A percentile compares a stretch with the other conserved stretches of the same genome.
Evolutionary conservation across 2,329 filamentous ascomycete genomes (phyloP).

Genomic region (Aspergillus floridensis): DNA sequence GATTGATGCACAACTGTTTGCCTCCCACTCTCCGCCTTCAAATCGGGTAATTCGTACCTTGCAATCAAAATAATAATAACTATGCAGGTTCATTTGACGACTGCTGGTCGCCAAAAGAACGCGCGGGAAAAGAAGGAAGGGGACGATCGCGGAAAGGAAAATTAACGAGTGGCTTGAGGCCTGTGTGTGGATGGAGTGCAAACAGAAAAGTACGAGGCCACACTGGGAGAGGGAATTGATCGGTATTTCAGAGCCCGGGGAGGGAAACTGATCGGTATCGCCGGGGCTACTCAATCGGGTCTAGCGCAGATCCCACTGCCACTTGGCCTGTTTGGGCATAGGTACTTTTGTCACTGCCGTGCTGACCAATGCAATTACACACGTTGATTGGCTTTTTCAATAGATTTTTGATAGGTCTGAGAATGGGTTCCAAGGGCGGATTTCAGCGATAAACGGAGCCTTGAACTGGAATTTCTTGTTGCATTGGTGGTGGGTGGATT

Average conservation of each 20-base stretch:
- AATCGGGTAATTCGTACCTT: conserved; percentile 52
- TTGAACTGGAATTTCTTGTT: background rate
- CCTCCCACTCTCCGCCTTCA: background rate
- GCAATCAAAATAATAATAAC: conserved; percentile 58
- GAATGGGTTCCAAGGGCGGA: background rate
- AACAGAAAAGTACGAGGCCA: conserved; percentile 2
- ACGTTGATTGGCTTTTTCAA: background rate
- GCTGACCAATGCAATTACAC: conserved; percentile 6
- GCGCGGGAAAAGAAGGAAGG: conserved; percentile 53
- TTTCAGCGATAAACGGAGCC: background rate
- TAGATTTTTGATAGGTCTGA: background rate
- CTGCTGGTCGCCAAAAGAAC: conserved; percentile 79
- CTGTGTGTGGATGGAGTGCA: conserved; percentile 1
- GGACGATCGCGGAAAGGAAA: background rate
- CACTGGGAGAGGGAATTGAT: conserved; percentile 9
- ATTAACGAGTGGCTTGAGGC: conserved; percentile 2
- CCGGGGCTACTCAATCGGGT: conserved; percentile 9
- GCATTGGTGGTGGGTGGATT: background rate
- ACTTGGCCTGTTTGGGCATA: conserved; percentile 10
- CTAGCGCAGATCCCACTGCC: conserved; percentile 18
- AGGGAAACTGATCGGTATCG: conserved; percentile 17
- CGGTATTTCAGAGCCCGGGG: conserved; percentile 17
- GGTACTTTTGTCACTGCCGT: conserved; percentile 7
- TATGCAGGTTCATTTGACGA: conserved; percentile 99
- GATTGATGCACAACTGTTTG: background rate